phyloP scores from a whole-genome alignment of 441 rosid genomes.

The Pelargonium australe region DNA sequence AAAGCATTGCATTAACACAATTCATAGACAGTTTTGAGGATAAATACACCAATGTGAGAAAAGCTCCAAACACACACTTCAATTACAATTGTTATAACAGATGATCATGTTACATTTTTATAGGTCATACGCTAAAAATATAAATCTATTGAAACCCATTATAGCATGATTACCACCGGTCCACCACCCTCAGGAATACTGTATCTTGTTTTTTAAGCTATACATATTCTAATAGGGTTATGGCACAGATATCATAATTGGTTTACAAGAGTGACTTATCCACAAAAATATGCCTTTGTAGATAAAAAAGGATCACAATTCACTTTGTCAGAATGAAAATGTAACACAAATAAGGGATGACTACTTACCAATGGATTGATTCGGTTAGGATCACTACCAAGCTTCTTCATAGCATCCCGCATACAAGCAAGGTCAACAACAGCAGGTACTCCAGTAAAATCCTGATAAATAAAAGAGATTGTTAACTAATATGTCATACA shows the following conservation, averaged over 20 bases:
- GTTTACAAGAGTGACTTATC: too few relatives aligned
- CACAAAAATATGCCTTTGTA: not conserved
- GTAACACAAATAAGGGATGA: not conserved
- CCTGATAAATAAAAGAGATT: slow-evolving; percentile 26
- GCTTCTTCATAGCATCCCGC: slow-evolving; percentile 59
- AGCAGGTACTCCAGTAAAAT: slow-evolving; percentile 62
- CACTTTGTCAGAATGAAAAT: not conserved
- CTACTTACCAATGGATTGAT: slow-evolving; percentile 57
- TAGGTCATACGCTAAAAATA: not conserved
- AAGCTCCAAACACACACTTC: not conserved
- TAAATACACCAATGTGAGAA: not conserved
- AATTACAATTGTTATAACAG: not conserved
- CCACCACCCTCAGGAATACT: too few relatives aligned
- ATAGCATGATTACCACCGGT: not conserved
- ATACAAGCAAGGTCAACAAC: slow-evolving; percentile 60
- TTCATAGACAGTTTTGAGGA: not conserved
- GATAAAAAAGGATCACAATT: not conserved
- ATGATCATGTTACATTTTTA: not conserved
- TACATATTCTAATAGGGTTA: not conserved
- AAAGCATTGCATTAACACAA: not conserved
- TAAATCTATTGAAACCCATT: not conserved
- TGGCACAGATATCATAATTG: not conserved
- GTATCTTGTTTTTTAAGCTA: not conserved
- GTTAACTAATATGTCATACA: not conserved
- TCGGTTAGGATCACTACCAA: slow-evolving; percentile 50